phyloP scores from a whole-genome alignment of 2,329 filamentous ascomycete species.

The Epichloe coenophiala region DNA sequence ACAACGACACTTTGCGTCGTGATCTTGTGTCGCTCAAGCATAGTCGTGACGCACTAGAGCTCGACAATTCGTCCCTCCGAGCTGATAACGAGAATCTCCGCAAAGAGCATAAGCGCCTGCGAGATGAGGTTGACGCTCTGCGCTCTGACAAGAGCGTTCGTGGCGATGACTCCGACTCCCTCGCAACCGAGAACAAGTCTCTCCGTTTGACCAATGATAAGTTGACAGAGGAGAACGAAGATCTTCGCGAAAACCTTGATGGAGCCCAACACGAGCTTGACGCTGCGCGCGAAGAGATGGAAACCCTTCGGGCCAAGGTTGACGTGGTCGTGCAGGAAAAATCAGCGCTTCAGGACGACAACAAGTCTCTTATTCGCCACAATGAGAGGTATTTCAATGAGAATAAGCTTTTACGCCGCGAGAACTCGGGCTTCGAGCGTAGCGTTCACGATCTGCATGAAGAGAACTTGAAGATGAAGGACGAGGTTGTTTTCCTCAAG shows the following conservation, averaged over 20 bases:
- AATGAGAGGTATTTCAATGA: conserved; percentile 42
- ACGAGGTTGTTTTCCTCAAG: conserved; percentile 32
- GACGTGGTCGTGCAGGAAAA: conserved; percentile 29
- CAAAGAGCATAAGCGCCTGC: conserved; percentile 22
- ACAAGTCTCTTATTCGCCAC: conserved; percentile 37
- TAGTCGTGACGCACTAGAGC: conserved; percentile 21
- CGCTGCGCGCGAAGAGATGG: conserved; percentile 25
- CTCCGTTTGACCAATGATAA: conserved; percentile 27
- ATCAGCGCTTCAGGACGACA: conserved; percentile 33
- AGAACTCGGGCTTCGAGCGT: conserved; percentile 35
- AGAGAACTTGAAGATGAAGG: conserved; percentile 32
- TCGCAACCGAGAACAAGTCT: conserved; percentile 31
- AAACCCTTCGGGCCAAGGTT: conserved; percentile 25
- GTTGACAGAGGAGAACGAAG: conserved; percentile 29
- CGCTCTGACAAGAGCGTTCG: conserved; percentile 27
- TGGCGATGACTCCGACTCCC: conserved; percentile 24
- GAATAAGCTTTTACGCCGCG: conserved; percentile 33
- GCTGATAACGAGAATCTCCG: conserved; percentile 26
- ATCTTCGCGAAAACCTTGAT: conserved; percentile 28
- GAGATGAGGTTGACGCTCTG: conserved; percentile 27
- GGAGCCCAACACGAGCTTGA: conserved; percentile 28
- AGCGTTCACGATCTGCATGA: conserved; percentile 31
- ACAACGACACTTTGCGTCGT: conserved; percentile 26
- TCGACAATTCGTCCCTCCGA: conserved; percentile 28
- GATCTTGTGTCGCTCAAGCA: conserved; percentile 28